Base-by-base conservation (phyloP, 192 early-diverging fungal species). In the Piromyces finnis region DNA sequence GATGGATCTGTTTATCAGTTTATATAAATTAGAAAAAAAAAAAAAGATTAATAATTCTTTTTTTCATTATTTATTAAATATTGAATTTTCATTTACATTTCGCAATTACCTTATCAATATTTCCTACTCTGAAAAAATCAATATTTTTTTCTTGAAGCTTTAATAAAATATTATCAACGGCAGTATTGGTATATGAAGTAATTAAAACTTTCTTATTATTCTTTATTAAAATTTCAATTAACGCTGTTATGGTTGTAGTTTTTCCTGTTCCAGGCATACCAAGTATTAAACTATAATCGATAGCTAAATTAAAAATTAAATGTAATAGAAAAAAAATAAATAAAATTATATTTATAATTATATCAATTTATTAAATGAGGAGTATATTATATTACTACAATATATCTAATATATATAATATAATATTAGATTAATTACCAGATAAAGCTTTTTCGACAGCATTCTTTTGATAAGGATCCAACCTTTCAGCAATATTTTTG, bases 181-280 rank as follows among this genome's bases (percentile, higher is more conserved):
- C 96, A 14, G 92, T 89, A 81, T 98, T 94, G 0, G 97, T 97
- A 82, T 98, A 95, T 18, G 96, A 93, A 11, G 94, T 92, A 35
- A 98, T 79, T 30, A 98, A 85, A 0, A 98, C 92, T 3, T 91
- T 87, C 78, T 97, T 95, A 13, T 92, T 91, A 26, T 82, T 83
- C 7, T 59, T 39, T 18, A 94, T 89, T 15, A 98, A 85, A 22
- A 87, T 84, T 26, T 88, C 84, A 27, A 96, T 92, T 26, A 97
- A 89, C 29, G 91, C 85, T 0, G 94, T 91, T 78, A 96, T 95
- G 0, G 94, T 96, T 2, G 94, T 95, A 0, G 95, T 96, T 83
- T 98, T 98, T 51, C 97, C 97, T 1, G 97, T 97, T 5, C 97
- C 97, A 0, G 97, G 97, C 96, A 97, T 97, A 18, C 97, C 97